Percentiles rank a stretch among this genome's conserved stretches.
These are phyloP conservation scores for Macrolepiota fuliginosa DNA, from an alignment of 768 basidiomycete species.

Conservation along the genomic window DNA sequence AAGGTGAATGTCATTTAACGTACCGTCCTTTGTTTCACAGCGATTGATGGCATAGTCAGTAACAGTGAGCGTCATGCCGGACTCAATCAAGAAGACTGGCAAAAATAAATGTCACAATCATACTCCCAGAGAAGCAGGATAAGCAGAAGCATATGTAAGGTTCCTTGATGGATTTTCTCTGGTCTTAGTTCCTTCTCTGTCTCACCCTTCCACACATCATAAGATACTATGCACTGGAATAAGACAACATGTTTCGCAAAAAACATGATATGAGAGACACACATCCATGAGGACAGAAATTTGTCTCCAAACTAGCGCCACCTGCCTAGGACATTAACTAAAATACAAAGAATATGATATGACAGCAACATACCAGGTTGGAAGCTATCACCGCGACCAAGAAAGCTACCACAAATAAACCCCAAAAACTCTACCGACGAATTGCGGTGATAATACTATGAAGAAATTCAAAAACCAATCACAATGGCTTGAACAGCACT, in stretches of 20 bases:
- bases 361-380: conserved; percentile 39
- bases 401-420: conserved; percentile 57
- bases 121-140: no score
- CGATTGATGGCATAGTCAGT: conserved; percentile 64
- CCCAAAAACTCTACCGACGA: conserved; percentile 64
- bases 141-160: conserved; percentile 38
- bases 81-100: conserved; percentile 60
- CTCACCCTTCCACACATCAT: conserved; percentile 59
- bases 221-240: conserved; percentile 41
- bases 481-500: conserved; percentile 15
- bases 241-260: background rate
- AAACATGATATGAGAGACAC: conserved; percentile 12
- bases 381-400: conserved; percentile 62
- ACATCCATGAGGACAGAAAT: conserved; percentile 67
- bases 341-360: background rate
- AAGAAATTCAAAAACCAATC: background rate
- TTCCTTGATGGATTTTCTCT: conserved; percentile 48
- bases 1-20: conserved; percentile 14
- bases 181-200: conserved; percentile 50
- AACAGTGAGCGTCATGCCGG: conserved; percentile 58
- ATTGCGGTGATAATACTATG: conserved; percentile 65
- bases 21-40: conserved; percentile 59
- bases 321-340: conserved; percentile 18
- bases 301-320: conserved; percentile 60
- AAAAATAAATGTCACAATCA: background rate